Percentiles rank a stretch among this genome's conserved stretches.
Conservation (phyloP, 768 basidiomycete species). For the Suillus hirtellus region DNA sequence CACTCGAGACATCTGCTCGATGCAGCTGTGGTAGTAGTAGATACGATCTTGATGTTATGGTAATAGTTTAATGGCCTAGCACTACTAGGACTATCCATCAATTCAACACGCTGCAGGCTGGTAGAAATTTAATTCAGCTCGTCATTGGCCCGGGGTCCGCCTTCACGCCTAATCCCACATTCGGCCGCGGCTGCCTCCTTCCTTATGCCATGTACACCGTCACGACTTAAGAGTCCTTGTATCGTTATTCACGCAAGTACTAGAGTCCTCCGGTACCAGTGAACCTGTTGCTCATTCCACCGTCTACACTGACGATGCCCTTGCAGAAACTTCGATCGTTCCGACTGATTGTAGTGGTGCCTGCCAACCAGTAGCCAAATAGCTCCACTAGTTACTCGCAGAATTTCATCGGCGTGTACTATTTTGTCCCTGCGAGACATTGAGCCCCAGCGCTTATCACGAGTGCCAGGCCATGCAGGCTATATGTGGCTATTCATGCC, state of each 20-base stretch:
- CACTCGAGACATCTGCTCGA: slow-evolving; percentile 2
- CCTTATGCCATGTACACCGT: background rate
- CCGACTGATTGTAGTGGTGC: slow-evolving; percentile 9
- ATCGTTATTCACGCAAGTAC: background rate
- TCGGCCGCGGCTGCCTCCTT: background rate
- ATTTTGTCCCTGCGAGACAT: background rate
- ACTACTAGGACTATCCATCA: no score
- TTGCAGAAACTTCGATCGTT: background rate
- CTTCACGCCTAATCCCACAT: no score
- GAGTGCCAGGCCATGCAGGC: background rate
- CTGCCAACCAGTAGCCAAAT: background rate
- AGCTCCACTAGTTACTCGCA: slow-evolving; percentile 7
- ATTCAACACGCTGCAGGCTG: no score
- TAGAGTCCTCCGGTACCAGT: background rate
- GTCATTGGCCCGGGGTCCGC: no score
- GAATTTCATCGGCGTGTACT: background rate
- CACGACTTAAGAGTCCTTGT: background rate
- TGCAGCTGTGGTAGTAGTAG: background rate
- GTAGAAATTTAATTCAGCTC: no score
- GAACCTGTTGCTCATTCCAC: slow-evolving; percentile 10
- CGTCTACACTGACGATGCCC: background rate
- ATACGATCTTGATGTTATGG: slow-evolving; percentile 4
- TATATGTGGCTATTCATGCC: no score
- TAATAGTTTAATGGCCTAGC: background rate
- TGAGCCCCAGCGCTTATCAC: background rate